These are phyloP conservation scores for Globisporangium alternatum DNA, from an alignment of 352 stramenopile genomes.

Conservation along the genomic window DNA sequence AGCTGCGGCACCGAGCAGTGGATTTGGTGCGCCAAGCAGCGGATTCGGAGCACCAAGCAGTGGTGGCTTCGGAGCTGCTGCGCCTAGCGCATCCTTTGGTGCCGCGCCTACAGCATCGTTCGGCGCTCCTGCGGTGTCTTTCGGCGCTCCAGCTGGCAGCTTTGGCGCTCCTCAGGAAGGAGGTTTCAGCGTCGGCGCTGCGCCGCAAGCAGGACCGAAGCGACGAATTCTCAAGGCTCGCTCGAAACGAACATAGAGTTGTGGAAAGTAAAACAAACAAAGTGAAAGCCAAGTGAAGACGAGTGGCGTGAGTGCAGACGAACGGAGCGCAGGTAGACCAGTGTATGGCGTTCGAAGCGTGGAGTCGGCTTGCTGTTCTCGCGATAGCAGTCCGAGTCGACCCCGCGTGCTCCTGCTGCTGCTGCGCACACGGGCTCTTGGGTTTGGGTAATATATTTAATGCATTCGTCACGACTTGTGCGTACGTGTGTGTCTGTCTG, in stretches of 20 bases:
- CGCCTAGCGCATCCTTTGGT: constrained; percentile 23
- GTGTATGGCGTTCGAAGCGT: neutral
- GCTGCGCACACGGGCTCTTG: constrained; percentile 1
- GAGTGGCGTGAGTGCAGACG: neutral
- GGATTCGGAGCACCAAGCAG: neutral
- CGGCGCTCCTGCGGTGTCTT: constrained; percentile 21
- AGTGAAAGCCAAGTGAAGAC: neutral
- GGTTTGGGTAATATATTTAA: constrained; percentile 25
- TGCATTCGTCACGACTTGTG: constrained; percentile 13
- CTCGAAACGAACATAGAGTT: constrained; percentile 26
- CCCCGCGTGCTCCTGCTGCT: neutral
- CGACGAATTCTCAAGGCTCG: constrained; percentile 60
- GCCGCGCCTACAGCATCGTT: constrained; percentile 25
- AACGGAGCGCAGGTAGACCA: neutral
- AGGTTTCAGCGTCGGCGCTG: constrained; percentile 66
- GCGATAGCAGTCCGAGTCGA: constrained; percentile 12
- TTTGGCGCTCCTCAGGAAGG: constrained; percentile 39
- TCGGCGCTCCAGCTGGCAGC: constrained; percentile 18
- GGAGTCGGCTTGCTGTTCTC: constrained; percentile 5
- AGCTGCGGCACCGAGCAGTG: constrained; percentile 15
- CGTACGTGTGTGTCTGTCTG: neutral
- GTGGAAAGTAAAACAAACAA: constrained; percentile 8
- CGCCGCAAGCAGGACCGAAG: constrained; percentile 40
- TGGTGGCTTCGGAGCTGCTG: constrained; percentile 13
- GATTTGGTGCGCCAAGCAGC: constrained; percentile 26